Percentiles rank a stretch among this genome's conserved stretches.
Evolutionary conservation across 1,139 yeast genomes (phyloP).

Genomic region (Kodamaea plutei): DNA sequence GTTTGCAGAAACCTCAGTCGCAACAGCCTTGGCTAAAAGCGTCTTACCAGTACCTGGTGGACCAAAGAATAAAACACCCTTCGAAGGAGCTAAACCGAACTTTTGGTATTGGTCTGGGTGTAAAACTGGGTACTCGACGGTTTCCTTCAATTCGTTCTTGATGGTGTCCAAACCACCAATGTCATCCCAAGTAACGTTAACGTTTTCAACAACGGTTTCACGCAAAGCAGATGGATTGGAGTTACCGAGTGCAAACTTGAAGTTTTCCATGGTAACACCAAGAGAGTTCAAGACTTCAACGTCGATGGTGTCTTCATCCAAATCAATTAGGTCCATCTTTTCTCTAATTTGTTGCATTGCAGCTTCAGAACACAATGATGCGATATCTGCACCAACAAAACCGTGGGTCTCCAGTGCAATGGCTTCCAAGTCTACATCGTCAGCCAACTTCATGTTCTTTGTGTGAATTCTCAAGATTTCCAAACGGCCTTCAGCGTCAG

Average conservation of each 20-base stretch:
- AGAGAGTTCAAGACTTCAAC: conserved; percentile 95
- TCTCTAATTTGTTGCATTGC: conserved; percentile 95
- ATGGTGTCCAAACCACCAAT: conserved; percentile 93
- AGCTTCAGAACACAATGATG: conserved; percentile 95
- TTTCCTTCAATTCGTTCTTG: conserved; percentile 95
- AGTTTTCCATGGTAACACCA: conserved; percentile 99
- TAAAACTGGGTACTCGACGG: conserved; percentile 96
- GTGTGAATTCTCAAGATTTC: conserved; percentile 86
- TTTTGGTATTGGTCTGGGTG: conserved; percentile 98
- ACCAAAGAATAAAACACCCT: conserved; percentile 97
- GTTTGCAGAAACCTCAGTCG: conserved; percentile 93
- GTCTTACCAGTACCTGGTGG: conserved; percentile 99
- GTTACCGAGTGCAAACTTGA: conserved; percentile 94
- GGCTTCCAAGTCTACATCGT: conserved; percentile 91
- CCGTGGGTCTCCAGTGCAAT: conserved; percentile 83
- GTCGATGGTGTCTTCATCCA: conserved; percentile 96
- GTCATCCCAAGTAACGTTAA: conserved; percentile 98
- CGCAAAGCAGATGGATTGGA: conserved; percentile 98
- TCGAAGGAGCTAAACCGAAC: conserved; percentile 95
- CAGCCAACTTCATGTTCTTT: conserved; percentile 94
- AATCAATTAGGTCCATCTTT: conserved; percentile 96
- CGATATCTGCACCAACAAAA: conserved; percentile 86
- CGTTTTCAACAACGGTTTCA: conserved; percentile 98
- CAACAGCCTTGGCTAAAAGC: conserved; percentile 92
- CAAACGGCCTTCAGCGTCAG: conserved; percentile 97